Conservation (phyloP, 2,329 filamentous ascomycete species). For the Colletotrichum chlorophyti region DNA sequence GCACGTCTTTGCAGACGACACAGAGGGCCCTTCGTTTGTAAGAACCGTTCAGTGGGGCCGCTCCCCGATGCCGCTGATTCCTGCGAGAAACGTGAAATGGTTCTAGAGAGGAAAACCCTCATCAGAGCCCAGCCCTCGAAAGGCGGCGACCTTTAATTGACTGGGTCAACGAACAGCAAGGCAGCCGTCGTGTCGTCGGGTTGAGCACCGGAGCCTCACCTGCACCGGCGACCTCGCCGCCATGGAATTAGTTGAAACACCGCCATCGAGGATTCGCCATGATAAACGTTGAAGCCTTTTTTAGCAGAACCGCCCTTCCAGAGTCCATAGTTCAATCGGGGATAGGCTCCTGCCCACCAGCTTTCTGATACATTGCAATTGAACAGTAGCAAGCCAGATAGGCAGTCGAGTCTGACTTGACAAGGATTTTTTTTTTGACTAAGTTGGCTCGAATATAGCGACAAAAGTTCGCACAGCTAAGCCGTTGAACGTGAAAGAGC, state of each 20-base stretch:
- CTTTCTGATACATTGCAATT: neutral
- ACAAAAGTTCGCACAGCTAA: neutral
- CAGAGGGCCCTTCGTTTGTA: too few species aligned
- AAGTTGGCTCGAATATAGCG: neutral
- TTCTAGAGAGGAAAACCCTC: too few species aligned
- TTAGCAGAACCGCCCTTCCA: neutral
- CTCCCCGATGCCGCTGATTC: too few species aligned
- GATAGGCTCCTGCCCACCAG: neutral
- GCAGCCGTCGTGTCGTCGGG: too few species aligned
- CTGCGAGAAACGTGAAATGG: too few species aligned
- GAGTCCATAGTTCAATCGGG: neutral
- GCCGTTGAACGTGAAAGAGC: slow-evolving; percentile 11
- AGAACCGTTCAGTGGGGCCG: too few species aligned
- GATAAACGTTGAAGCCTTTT: neutral
- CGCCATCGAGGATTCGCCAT: neutral
- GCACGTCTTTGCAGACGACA: too few species aligned
- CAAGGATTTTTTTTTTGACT: neutral
- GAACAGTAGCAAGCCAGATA: neutral
- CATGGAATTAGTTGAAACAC: neutral
- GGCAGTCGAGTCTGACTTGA: neutral
- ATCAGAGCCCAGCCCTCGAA: too few species aligned
- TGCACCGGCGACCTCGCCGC: neutral
- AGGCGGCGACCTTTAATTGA: too few species aligned
- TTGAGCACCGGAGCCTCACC: neutral
- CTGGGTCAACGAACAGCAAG: neutral